Evolutionary conservation across 352 stramenopile genomes (phyloP).

Genomic region (Globisporangium emineosum): DNA sequence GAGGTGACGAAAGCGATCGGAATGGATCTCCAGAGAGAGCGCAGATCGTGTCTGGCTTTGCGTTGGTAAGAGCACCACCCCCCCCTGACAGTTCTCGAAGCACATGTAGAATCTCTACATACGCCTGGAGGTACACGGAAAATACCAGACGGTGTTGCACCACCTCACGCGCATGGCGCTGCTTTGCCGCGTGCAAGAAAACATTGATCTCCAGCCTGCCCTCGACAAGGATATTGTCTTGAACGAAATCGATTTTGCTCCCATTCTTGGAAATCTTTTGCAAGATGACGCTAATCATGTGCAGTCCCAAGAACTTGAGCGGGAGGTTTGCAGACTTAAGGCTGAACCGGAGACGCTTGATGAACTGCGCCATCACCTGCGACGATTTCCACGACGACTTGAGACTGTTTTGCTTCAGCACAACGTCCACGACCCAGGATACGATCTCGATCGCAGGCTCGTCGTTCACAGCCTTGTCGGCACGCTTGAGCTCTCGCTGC

Average conservation of each 20-base stretch:
- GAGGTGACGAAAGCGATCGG: constrained; percentile 3
- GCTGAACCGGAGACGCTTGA: constrained; percentile 29
- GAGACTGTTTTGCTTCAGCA: constrained; percentile 23
- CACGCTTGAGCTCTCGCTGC: constrained; percentile 49
- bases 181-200: constrained; percentile 47
- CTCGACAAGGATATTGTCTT: constrained; percentile 15
- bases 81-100: constrained; percentile 11
- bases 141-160: constrained; percentile 61
- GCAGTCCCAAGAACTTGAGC: constrained; percentile 56
- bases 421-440: constrained; percentile 55
- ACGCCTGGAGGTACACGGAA: constrained; percentile 68
- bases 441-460: constrained; percentile 80
- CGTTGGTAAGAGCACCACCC: too few relatives aligned
- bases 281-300: constrained; percentile 47
- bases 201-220: constrained; percentile 23
- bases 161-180: constrained; percentile 50
- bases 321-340: constrained; percentile 52
- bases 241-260: not conserved
- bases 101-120: constrained; percentile 53
- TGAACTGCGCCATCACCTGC: constrained; percentile 7
- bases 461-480: constrained; percentile 40
- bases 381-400: constrained; percentile 3
- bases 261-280: constrained; percentile 1
- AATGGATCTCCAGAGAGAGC: constrained; percentile 10
- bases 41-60: not conserved